Percentiles rank a stretch among this genome's conserved stretches.
Conservation (phyloP, 371 early-diverging fungal species). For the Apophysomyces sp. region DNA sequence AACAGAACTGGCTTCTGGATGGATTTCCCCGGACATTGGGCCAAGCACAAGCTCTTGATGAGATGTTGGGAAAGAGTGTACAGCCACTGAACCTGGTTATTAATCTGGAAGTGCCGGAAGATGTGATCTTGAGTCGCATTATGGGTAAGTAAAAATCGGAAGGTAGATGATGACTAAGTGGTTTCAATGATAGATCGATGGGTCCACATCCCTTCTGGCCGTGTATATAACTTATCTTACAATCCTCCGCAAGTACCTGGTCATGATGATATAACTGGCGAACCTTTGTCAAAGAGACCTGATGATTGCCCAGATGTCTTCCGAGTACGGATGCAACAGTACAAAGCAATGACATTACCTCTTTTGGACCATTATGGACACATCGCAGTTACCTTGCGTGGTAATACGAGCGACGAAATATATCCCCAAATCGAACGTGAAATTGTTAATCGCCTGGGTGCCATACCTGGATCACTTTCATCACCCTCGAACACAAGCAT, state of each 20-base stretch:
- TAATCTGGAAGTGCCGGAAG: conserved; percentile 89
- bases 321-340: conserved; percentile 75
- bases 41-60: conserved; percentile 86
- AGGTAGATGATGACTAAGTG: neutral
- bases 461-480: conserved; percentile 24
- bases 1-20: conserved; percentile 85
- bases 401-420: conserved; percentile 86
- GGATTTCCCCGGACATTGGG: conserved; percentile 94
- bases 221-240: conserved; percentile 91
- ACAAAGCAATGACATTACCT: conserved; percentile 74
- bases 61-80: conserved; percentile 46
- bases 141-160: conserved; percentile 49
- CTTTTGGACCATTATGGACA: conserved; percentile 79
- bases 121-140: conserved; percentile 89
- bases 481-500: neutral
- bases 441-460: conserved; percentile 45
- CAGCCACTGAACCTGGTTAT: conserved; percentile 84
- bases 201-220: conserved; percentile 91
- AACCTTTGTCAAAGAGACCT: conserved; percentile 81
- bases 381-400: conserved; percentile 67
- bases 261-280: conserved; percentile 92
- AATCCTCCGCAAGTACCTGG: conserved; percentile 89
- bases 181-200: conserved; percentile 70
- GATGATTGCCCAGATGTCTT: conserved; percentile 93
- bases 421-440: conserved; percentile 78